Conservation (phyloP, 2,329 filamentous ascomycete genomes). For the Alternaria gansuensis region DNA sequence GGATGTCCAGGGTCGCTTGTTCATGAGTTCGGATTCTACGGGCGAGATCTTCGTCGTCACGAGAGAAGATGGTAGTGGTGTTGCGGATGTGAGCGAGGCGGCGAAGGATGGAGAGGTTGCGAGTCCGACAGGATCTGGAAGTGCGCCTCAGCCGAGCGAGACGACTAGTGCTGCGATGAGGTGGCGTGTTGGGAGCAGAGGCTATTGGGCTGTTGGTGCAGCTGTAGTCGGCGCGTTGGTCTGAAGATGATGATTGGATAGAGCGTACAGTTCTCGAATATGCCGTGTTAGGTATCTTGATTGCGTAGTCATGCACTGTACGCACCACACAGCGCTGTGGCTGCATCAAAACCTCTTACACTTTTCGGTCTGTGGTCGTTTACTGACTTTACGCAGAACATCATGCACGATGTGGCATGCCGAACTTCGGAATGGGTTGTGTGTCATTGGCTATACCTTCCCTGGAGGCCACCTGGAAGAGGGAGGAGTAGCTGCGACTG, state of each 20-base stretch:
- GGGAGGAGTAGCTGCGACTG: constrained; percentile 6
- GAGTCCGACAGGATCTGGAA: constrained; percentile 20
- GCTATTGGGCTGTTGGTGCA: constrained; percentile 21
- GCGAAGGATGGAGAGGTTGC: constrained; percentile 27
- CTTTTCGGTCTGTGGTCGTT: too few relatives aligned
- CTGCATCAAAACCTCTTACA: not conserved
- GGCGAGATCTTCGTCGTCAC: constrained; percentile 70
- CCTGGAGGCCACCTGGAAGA: constrained; percentile 2
- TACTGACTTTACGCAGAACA: not conserved
- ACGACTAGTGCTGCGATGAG: constrained; percentile 7
- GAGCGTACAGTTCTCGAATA: not conserved
- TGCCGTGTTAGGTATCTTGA: not conserved
- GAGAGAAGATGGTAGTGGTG: constrained; percentile 42
- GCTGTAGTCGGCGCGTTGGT: constrained; percentile 18
- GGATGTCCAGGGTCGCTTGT: constrained; percentile 64
- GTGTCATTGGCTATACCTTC: constrained; percentile 16
- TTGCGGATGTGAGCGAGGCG: constrained; percentile 35
- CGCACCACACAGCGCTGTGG: not conserved
- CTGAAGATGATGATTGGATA: not conserved
- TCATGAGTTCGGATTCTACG: constrained; percentile 69
- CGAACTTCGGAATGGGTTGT: not conserved
- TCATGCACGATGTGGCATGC: not conserved
- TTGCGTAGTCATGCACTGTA: not conserved
- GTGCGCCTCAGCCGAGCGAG: constrained; percentile 17
- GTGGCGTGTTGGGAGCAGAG: constrained; percentile 7